phyloP scores from a whole-genome alignment of 2,329 filamentous ascomycete genomes.

The Aspergillus ustus region DNA sequence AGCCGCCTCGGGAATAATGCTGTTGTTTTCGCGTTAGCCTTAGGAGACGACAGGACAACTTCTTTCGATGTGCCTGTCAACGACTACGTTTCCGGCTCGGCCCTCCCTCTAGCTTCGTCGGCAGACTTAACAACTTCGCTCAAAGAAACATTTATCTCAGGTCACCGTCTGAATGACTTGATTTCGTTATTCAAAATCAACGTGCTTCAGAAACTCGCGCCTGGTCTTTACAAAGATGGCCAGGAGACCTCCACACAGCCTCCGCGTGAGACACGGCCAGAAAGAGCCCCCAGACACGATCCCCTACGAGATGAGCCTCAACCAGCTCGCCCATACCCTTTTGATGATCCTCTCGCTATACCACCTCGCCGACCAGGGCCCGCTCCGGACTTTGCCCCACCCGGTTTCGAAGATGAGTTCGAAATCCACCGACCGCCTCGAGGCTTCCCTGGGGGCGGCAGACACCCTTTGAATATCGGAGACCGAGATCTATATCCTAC shows the following conservation, averaged over 20 bases:
- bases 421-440: constrained; percentile 74
- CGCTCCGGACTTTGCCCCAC: constrained; percentile 76
- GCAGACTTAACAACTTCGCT: constrained; percentile 40
- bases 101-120: constrained; percentile 56
- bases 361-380: constrained; percentile 67
- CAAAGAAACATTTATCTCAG: constrained; percentile 73
- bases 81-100: constrained; percentile 73
- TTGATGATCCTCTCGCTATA: constrained; percentile 67
- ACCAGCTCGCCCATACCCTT: constrained; percentile 71
- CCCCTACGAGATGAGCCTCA: constrained; percentile 56
- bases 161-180: constrained; percentile 70
- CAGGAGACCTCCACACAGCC: constrained; percentile 64
- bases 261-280: constrained; percentile 46
- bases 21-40: constrained; percentile 77
- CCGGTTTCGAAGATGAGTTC: constrained; percentile 91
- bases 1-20: constrained; percentile 81
- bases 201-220: constrained; percentile 83
- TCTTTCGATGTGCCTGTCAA: constrained; percentile 74
- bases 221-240: constrained; percentile 75
- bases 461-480: constrained; percentile 72
- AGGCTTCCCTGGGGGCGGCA: constrained; percentile 50
- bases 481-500: constrained; percentile 87
- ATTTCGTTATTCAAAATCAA: constrained; percentile 73
- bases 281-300: constrained; percentile 48
- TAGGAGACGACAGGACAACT: constrained; percentile 80